phyloP scores from a whole-genome alignment of 148 eudicot genomes.

The Polygonum maritimum region DNA sequence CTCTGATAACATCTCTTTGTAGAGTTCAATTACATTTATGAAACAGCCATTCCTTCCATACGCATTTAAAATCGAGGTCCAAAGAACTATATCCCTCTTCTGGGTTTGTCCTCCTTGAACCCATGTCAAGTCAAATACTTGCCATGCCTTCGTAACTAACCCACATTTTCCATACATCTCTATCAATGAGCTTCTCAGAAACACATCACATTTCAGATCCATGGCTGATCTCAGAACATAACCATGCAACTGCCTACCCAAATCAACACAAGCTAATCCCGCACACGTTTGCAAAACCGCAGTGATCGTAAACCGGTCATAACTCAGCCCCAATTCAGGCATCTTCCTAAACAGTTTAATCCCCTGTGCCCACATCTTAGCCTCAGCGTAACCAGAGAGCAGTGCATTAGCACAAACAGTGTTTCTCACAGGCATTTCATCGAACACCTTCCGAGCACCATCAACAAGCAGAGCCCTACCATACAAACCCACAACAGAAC shows the following conservation, averaged over 20 bases:
- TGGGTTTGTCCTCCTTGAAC: constrained; percentile 25
- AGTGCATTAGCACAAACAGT: constrained; percentile 59
- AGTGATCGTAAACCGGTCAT: constrained; percentile 45
- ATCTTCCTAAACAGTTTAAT: constrained; percentile 36
- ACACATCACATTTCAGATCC: constrained; percentile 37
- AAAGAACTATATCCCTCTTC: constrained; percentile 49
- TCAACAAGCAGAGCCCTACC: constrained; percentile 28
- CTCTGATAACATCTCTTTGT: constrained; percentile 42
- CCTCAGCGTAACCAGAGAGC: constrained; percentile 51
- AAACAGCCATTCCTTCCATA: constrained; percentile 50
- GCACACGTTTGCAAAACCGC: constrained; percentile 53
- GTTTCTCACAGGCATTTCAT: constrained; percentile 52
- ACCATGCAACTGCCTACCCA: constrained; percentile 59
- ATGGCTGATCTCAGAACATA: constrained; percentile 25
- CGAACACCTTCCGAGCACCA: constrained; percentile 49
- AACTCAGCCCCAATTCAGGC: constrained; percentile 35
- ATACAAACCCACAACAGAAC: constrained; percentile 59
- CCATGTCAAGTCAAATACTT: constrained; percentile 40
- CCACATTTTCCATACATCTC: constrained; percentile 82
- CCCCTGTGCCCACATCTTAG: constrained; percentile 50
- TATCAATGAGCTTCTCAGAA: constrained; percentile 55
- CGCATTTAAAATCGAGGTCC: constrained; percentile 74
- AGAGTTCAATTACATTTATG: constrained; percentile 34
- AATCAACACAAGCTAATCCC: constrained; percentile 36
- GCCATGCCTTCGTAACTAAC: constrained; percentile 32